phyloP scores from a whole-genome alignment of 1,284 basidiomycete genomes.

The Somion occarium region DNA sequence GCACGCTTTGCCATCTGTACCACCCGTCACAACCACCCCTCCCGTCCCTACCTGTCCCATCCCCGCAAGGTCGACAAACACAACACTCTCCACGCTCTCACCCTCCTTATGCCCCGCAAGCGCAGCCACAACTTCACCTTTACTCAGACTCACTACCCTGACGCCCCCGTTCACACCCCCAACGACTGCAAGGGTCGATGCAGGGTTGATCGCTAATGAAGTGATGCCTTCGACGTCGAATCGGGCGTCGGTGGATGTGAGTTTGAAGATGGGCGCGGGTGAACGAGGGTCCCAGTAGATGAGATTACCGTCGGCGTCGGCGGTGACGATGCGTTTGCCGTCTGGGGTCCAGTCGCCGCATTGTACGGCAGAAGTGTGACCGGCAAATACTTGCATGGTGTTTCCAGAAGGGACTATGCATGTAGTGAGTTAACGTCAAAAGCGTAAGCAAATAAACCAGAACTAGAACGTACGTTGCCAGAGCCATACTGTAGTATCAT shows the following conservation, averaged over 20 bases:
- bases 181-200: constrained; percentile 84
- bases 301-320: constrained; percentile 79
- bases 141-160: constrained; percentile 81
- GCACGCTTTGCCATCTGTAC: constrained; percentile 90
- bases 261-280: constrained; percentile 75
- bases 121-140: constrained; percentile 78
- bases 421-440: constrained; percentile 7
- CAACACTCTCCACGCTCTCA: constrained; percentile 87
- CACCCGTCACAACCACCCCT: constrained; percentile 81
- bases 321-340: constrained; percentile 87
- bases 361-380: constrained; percentile 83
- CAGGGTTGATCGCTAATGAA: constrained; percentile 78
- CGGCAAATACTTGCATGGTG: constrained; percentile 94
- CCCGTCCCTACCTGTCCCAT: constrained; percentile 45
- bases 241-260: constrained; percentile 68
- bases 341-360: constrained; percentile 93
- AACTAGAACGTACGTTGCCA: constrained; percentile 75
- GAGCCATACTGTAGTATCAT: constrained; percentile 96
- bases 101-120: constrained; percentile 85
- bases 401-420: constrained; percentile 84
- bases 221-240: constrained; percentile 83
- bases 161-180: constrained; percentile 84
- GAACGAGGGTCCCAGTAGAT: constrained; percentile 92
- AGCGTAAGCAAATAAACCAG: constrained; percentile 1
- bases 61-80: constrained; percentile 78